Evolutionary conservation across 2,329 filamentous ascomycete species (phyloP), one percentile per base, ranked within the genome.

Genomic region (Fusarium subtropicale): DNA sequence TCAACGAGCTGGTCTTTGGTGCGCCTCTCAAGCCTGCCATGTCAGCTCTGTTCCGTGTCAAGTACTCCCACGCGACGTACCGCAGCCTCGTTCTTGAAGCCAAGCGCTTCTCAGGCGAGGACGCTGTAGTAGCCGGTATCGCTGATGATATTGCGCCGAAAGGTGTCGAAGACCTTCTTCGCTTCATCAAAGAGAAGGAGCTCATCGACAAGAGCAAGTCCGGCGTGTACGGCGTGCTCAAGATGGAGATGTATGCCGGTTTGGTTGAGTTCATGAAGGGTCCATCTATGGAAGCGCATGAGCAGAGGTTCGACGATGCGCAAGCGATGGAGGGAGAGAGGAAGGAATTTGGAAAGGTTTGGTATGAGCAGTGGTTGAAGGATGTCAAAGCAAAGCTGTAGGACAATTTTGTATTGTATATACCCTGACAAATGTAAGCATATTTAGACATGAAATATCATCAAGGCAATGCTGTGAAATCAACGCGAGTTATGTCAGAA

Each of bases 1-100:
- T 96, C 71, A 95, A 95, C 79, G 92, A 96, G 81, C 84, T 96
- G 16, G 89, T 94, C 70, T 91, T 96, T 66, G 92, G 92, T 53
- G 90, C 90, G 2, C 87, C 90, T n/a, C 85, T 96, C 36, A 87
- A 89, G 69, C 85, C 92, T 4, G 85, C 91, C 62, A 94, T 97
- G 91, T 87, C 86, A 56, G 83, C 84, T 50, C 87, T 96, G 68
- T 95, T 96, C 82, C 85, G 91, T 16, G 81, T 90, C 71, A 96
- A 95, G 79, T 77, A 90, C 5, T 73, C 84, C 0, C 78, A 84
- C 11, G 78, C 84, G 2, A 83, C 85, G 0, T 91, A 90, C 76
- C 85, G 91, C 36, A 81, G 82, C 42, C 80, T 95, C 67, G 87
- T 93, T 9, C 85, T 96, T n/a, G 92, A 94, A 78, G 92, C 90